phyloP scores from a whole-genome alignment of 2,329 filamentous ascomycete species.

The Pseudocercospora cruenta region DNA sequence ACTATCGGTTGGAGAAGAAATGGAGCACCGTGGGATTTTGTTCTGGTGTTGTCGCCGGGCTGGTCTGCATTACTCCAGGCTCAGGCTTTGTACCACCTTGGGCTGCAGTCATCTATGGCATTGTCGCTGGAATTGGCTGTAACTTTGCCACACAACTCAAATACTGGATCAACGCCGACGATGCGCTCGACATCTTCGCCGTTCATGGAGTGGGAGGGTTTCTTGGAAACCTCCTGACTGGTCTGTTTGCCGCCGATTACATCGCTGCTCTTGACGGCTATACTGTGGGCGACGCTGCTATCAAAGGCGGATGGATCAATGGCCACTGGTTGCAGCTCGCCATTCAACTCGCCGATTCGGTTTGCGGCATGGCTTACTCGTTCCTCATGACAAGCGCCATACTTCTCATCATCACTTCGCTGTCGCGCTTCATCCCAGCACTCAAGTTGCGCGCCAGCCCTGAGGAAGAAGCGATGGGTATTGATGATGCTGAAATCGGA shows the following conservation, averaged over 20 bases:
- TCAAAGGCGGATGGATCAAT: slow-evolving; percentile 80
- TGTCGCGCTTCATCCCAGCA: slow-evolving; percentile 78
- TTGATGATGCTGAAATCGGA: slow-evolving; percentile 85
- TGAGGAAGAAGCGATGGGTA: slow-evolving; percentile 80
- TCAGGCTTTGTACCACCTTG: slow-evolving; percentile 85
- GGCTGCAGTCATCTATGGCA: slow-evolving; percentile 78
- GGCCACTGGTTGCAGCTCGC: slow-evolving; percentile 80
- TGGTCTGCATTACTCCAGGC: slow-evolving; percentile 86
- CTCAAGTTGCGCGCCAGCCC: slow-evolving; percentile 73
- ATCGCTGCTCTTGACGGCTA: slow-evolving; percentile 78
- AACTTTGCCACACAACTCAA: slow-evolving; percentile 93
- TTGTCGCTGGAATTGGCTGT: slow-evolving; percentile 74
- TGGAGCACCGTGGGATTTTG: slow-evolving; percentile 95
- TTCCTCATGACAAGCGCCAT: slow-evolving; percentile 78
- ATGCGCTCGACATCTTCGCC: slow-evolving; percentile 86
- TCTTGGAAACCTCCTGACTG: slow-evolving; percentile 78
- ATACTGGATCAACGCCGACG: slow-evolving; percentile 78
- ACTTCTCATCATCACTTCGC: slow-evolving; percentile 60
- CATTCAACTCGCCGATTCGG: slow-evolving; percentile 81
- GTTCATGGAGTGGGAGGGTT: slow-evolving; percentile 79
- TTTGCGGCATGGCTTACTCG: slow-evolving; percentile 75
- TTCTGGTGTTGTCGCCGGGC: slow-evolving; percentile 82
- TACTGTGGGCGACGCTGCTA: slow-evolving; percentile 68
- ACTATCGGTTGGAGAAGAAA: slow-evolving; percentile 86
- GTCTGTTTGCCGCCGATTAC: slow-evolving; percentile 81